These are phyloP conservation scores for Candida ulmi DNA, from an alignment of 805 yeast genomes.

Conservation along the genomic window DNA sequence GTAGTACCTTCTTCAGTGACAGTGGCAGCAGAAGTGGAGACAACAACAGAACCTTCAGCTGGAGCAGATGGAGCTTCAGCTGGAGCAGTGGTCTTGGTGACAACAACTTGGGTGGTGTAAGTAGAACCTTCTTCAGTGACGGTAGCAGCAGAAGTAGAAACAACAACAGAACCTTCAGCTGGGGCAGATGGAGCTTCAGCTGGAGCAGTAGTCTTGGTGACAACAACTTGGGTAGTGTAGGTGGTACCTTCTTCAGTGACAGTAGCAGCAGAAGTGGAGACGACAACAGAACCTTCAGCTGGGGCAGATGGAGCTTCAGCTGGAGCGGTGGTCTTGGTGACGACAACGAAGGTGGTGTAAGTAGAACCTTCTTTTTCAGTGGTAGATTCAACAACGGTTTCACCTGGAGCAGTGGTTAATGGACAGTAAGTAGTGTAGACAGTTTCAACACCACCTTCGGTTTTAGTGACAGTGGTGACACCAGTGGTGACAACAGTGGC, in stretches of 20 bases:
- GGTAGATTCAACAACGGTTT: constrained; percentile 2
- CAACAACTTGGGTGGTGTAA: constrained; percentile 2
- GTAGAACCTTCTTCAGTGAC: constrained; percentile 8
- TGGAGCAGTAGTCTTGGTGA: constrained; percentile 3
- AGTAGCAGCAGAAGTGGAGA: not conserved
- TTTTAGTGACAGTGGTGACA: constrained; percentile 9
- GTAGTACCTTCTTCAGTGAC: not conserved
- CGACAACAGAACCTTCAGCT: constrained; percentile 8
- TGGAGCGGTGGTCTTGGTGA: constrained; percentile 6
- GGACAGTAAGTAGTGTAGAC: constrained; percentile 17
- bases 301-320: constrained; percentile 10
- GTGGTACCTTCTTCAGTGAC: constrained; percentile 2
- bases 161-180: constrained; percentile 7
- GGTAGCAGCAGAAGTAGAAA: constrained; percentile 7
- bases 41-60: constrained; percentile 7
- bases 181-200: constrained; percentile 3
- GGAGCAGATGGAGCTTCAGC: constrained; percentile 1
- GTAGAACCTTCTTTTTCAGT: no score
- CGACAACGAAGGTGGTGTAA: constrained; percentile 6
- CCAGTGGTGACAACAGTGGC: constrained; percentile 5
- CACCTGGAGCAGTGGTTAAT: constrained; percentile 1
- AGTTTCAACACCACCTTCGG: constrained; percentile 5
- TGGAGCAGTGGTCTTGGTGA: constrained; percentile 2
- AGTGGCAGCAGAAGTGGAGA: constrained; percentile 5
- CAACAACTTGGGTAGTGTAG: constrained; percentile 6